phyloP scores from a whole-genome alignment of 1,284 basidiomycete species.

The Rhodotorula glutinis region DNA sequence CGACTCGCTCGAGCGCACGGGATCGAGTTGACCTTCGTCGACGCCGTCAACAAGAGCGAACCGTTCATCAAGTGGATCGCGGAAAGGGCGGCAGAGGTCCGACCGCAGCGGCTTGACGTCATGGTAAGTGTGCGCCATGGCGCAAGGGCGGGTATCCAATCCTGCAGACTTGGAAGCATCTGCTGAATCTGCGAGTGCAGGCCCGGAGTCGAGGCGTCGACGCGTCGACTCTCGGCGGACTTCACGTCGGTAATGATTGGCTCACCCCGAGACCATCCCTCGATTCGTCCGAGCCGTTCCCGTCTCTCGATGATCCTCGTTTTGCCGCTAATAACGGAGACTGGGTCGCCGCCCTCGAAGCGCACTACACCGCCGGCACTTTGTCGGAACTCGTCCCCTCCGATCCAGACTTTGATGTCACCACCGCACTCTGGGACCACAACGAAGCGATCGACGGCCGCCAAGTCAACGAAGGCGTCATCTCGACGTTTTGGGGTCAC shows the following conservation, averaged over 20 bases:
- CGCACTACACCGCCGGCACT: slow-evolving; percentile 18
- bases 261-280: slow-evolving; percentile 23
- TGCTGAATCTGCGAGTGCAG: slow-evolving; percentile 10
- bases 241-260: slow-evolving; percentile 37
- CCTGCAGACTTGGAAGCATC: too few species aligned
- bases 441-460: slow-evolving; percentile 37
- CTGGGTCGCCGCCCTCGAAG: slow-evolving; percentile 33
- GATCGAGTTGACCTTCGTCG: slow-evolving; percentile 44
- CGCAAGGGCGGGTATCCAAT: too few species aligned
- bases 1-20: slow-evolving; percentile 43
- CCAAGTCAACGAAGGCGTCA: slow-evolving; percentile 43
- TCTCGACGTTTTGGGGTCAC: slow-evolving; percentile 65
- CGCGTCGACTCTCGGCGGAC: slow-evolving; percentile 28
- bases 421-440: slow-evolving; percentile 37
- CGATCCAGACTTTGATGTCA: slow-evolving; percentile 26
- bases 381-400: slow-evolving; percentile 20
- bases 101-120: slow-evolving; percentile 31
- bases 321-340: slow-evolving; percentile 3
- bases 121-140: slow-evolving; percentile 33
- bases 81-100: slow-evolving; percentile 41
- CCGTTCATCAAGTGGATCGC: slow-evolving; percentile 45
- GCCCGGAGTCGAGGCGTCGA: slow-evolving; percentile 22
- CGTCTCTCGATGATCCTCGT: slow-evolving; percentile 3
- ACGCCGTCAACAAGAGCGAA: slow-evolving; percentile 42
- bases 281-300: slow-evolving; percentile 11